Conservation (phyloP, 1,284 basidiomycete genomes). For the Chalciporus sp. region DNA sequence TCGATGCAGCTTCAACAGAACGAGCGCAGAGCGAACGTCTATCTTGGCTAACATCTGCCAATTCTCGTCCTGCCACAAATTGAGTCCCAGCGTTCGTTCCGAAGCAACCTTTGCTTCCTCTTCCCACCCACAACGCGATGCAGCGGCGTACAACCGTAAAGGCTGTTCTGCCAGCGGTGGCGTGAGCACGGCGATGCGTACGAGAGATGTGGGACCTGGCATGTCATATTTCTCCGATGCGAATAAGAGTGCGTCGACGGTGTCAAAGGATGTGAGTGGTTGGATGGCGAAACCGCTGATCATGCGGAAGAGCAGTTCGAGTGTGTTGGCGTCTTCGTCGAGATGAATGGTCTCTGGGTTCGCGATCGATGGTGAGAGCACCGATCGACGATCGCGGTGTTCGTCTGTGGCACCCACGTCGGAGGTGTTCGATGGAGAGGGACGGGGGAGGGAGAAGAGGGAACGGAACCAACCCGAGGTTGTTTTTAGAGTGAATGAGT, state of each 20-base stretch:
- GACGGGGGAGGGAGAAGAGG: slow-evolving; percentile 60
- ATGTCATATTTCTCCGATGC: slow-evolving; percentile 72
- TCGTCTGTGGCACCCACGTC: background rate
- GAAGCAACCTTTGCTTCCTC: slow-evolving; percentile 55
- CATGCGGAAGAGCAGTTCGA: slow-evolving; percentile 61
- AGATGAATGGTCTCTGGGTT: slow-evolving; percentile 48
- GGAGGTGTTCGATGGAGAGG: slow-evolving; percentile 1
- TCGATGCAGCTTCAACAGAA: slow-evolving; percentile 55
- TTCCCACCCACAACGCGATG: slow-evolving; percentile 60
- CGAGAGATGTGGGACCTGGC: slow-evolving; percentile 58
- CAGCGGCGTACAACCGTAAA: slow-evolving; percentile 56
- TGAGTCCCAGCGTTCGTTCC: slow-evolving; percentile 47
- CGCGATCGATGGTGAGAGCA: slow-evolving; percentile 20
- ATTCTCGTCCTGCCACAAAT: slow-evolving; percentile 49
- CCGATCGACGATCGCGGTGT: slow-evolving; percentile 39
- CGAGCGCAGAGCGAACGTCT: slow-evolving; percentile 50
- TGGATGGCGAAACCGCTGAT: slow-evolving; percentile 57
- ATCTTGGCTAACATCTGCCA: slow-evolving; percentile 49
- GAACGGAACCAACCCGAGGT: slow-evolving; percentile 59
- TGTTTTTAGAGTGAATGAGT: slow-evolving; percentile 57
- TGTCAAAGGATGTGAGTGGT: slow-evolving; percentile 51
- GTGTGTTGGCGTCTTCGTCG: slow-evolving; percentile 54
- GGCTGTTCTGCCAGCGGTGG: slow-evolving; percentile 52
- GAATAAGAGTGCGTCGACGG: slow-evolving; percentile 55
- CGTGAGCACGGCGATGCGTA: slow-evolving; percentile 54